phyloP scores from a whole-genome alignment of 805 yeast genomes.

The Peterozyma toletana region DNA sequence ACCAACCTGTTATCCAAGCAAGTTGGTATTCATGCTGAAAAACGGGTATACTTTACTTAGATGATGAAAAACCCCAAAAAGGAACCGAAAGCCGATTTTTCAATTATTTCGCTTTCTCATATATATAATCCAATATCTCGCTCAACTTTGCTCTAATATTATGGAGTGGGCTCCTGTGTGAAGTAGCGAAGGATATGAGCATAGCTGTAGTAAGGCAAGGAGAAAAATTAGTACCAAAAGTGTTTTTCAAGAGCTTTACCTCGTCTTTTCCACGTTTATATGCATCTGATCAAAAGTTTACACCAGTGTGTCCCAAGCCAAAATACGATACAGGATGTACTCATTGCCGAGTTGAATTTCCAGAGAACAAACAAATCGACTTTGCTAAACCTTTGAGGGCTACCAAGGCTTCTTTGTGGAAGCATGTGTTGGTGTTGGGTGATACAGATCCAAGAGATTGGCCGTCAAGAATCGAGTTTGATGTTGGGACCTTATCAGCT shows the following conservation, averaged over 20 bases:
- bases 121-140: too few species aligned
- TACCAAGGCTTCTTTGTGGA: conserved; percentile 45
- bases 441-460: conserved; percentile 29
- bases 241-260: not conserved
- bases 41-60: too few species aligned
- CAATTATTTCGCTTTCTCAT: too few species aligned
- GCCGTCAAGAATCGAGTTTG: conserved; percentile 45
- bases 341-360: conserved; percentile 39
- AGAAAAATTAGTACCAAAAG: too few species aligned
- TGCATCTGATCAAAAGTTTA: conserved; percentile 6
- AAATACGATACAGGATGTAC: conserved; percentile 56
- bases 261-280: conserved; percentile 3
- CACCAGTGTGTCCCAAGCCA: conserved; percentile 41
- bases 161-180: conserved; percentile 8
- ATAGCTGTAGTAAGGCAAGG: too few species aligned
- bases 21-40: too few species aligned
- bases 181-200: too few species aligned
- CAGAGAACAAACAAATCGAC: conserved; percentile 34
- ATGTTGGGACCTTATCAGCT: conserved; percentile 35
- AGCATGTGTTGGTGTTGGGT: conserved; percentile 43
- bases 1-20: too few species aligned
- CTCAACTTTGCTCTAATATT: not conserved
- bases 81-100: too few species aligned
- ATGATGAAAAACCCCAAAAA: too few species aligned
- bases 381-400: conserved; percentile 29